These are phyloP conservation scores for Schizothecium vesticola DNA, from an alignment of 495 filamentous ascomycete genomes.

Conservation along the genomic window DNA sequence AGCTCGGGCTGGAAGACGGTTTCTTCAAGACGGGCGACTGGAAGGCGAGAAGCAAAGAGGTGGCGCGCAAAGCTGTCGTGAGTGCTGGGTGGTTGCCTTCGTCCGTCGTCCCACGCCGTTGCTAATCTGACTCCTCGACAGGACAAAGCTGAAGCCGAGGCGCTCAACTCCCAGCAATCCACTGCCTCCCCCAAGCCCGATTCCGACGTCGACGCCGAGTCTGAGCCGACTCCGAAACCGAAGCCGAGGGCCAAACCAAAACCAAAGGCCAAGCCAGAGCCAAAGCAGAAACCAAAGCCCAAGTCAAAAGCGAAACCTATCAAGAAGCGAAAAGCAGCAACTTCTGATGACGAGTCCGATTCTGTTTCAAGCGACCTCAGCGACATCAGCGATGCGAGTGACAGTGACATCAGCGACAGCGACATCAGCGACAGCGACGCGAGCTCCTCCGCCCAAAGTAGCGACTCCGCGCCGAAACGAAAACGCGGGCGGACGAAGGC, in stretches of 20 bases:
- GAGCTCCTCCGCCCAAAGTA: background rate
- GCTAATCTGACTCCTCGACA: background rate
- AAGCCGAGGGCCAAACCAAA: slow-evolving; percentile 7
- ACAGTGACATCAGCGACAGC: slow-evolving; percentile 7
- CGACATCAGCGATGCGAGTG: slow-evolving; percentile 15
- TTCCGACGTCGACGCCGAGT: background rate
- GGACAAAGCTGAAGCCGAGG: slow-evolving; percentile 1
- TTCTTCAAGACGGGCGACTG: slow-evolving; percentile 68
- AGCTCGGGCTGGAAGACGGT: slow-evolving; percentile 57
- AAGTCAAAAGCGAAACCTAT: slow-evolving; percentile 6
- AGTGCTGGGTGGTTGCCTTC: slow-evolving; percentile 23
- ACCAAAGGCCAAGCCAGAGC: slow-evolving; percentile 7
- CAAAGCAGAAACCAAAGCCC: slow-evolving; percentile 12
- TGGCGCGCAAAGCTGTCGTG: slow-evolving; percentile 70
- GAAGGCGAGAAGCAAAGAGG: slow-evolving; percentile 71
- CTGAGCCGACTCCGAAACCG: background rate
- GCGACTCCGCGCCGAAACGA: slow-evolving; percentile 23
- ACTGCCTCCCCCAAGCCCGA: background rate
- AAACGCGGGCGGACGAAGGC: slow-evolving; percentile 28
- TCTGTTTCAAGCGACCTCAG: slow-evolving; percentile 17
- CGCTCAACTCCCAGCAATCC: background rate
- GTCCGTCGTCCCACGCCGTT: background rate
- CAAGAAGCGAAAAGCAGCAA: slow-evolving; percentile 11
- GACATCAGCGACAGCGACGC: slow-evolving; percentile 8
- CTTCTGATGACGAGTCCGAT: slow-evolving; percentile 16